phyloP scores from a whole-genome alignment of 2,329 filamentous ascomycete genomes.

The Penicillium sp. region DNA sequence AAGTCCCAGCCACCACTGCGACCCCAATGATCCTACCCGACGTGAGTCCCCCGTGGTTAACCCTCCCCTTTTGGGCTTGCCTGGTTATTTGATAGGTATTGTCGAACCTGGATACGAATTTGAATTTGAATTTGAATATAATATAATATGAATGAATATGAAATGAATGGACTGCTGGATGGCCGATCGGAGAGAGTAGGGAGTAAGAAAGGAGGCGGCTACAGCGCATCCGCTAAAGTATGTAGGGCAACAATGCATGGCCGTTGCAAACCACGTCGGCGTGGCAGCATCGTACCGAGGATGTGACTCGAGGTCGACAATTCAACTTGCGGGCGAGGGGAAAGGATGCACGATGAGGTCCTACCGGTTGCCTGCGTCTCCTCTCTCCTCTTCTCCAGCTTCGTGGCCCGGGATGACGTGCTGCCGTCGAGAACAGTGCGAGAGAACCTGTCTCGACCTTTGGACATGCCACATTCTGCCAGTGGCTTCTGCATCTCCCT shows the following conservation, averaged over 20 bases:
- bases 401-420: constrained; percentile 14
- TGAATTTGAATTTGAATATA: too few species aligned
- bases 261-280: constrained; percentile 15
- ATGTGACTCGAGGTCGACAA: too few species aligned
- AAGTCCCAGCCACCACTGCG: background rate
- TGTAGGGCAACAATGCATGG: constrained; percentile 27
- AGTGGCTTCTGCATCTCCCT: constrained; percentile 9
- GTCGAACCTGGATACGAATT: too few species aligned
- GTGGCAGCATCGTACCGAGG: constrained; percentile 1
- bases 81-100: too few species aligned
- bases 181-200: background rate
- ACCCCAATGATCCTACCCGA: background rate
- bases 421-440: constrained; percentile 13
- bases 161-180: too few species aligned
- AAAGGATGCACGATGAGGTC: constrained; percentile 17
- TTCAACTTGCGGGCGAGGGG: too few species aligned
- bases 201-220: constrained; percentile 21
- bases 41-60: background rate
- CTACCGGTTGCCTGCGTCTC: constrained; percentile 5
- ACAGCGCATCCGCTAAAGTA: constrained; percentile 30
- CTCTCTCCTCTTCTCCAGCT: background rate
- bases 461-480: background rate
- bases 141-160: too few species aligned
- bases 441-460: constrained; percentile 1
- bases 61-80: background rate